Evolutionary conservation across 139 green algal species (phyloP), one percentile per base, ranked within the genome.

Genomic region (Auxenochlorella pyrenoidosa): DNA sequence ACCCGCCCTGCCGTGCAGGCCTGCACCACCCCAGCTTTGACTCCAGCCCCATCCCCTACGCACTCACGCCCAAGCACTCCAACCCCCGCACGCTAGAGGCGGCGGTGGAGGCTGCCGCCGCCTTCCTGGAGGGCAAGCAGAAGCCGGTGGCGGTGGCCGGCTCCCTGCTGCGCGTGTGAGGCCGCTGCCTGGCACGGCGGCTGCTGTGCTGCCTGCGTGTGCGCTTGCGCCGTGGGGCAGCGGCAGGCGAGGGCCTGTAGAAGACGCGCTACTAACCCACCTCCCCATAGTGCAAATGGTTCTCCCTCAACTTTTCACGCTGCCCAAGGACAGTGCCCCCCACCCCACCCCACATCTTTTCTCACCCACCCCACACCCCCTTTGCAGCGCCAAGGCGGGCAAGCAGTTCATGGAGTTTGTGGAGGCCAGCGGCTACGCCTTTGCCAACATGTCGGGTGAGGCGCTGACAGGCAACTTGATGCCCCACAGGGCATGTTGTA

Each of bases 71-170:
- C 38, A 81, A 86, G 87, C 68, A 75, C 6, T 70, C 73, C 84
- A 91, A 93, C 83, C 30, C 54, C 19, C 32, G 79, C 32, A 91
- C 80, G 70, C 87, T 96, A 58, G 78, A 92, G 58, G 93, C 93
- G 22, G 95, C 95, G 15, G 90, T 98, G 70, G 91, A 94, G 0
- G 91, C 92, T 3, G 89, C 92, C 2, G 83, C 90, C 10, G 80
- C 75, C 0, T 91, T 95, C 44, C 83, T 97, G 75, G 88, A 91
- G 75, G 59, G 60, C n/a, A 94, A 92, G 1, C 65, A 89, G 32
- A 96, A 96, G 87, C 94, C 92, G 0, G 90, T 96, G 79, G 44
- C 95, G 51, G 89, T 97, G 38, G 92, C 78, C 0, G 94, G 94
- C 5, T 82, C 85, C 38, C 80, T 90, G 26, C 71, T 94, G 63